phyloP scores from a whole-genome alignment of 306 rosid species.

The Ormosia emarginata region DNA sequence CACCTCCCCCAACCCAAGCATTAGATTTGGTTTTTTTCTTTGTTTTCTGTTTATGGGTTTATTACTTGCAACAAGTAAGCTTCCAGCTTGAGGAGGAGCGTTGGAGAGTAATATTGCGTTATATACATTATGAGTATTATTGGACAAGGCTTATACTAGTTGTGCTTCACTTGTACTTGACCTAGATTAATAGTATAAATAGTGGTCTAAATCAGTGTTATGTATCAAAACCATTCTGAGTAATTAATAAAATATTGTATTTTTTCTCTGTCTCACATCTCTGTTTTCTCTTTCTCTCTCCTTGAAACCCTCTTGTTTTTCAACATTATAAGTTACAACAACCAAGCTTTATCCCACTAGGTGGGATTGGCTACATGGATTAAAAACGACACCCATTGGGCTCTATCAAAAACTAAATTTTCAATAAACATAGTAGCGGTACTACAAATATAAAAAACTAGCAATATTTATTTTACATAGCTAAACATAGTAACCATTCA shows the following conservation, averaged over 20 bases:
- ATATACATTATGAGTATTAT: neutral
- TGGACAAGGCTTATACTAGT: neutral
- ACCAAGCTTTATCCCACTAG: neutral
- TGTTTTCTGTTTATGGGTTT: neutral
- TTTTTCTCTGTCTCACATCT: neutral
- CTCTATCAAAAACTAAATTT: neutral
- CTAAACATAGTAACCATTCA: conserved; percentile 14
- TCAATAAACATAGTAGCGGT: too few species aligned
- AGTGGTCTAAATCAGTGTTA: neutral
- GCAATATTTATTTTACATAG: neutral
- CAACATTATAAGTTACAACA: neutral
- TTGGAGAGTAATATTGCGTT: neutral
- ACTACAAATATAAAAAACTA: too few species aligned
- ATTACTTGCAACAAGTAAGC: neutral
- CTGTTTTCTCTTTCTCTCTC: neutral
- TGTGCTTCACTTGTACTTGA: neutral
- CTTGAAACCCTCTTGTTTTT: neutral
- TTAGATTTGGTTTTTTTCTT: neutral
- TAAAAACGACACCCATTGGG: neutral
- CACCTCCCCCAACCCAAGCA: neutral
- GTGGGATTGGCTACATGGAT: neutral
- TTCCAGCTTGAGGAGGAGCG: neutral
- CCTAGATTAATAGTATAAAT: conserved; percentile 5
- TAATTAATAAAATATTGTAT: neutral
- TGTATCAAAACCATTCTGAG: neutral